Base-by-base conservation (phyloP, 805 yeast species). In the Yarrowia porcina region DNA sequence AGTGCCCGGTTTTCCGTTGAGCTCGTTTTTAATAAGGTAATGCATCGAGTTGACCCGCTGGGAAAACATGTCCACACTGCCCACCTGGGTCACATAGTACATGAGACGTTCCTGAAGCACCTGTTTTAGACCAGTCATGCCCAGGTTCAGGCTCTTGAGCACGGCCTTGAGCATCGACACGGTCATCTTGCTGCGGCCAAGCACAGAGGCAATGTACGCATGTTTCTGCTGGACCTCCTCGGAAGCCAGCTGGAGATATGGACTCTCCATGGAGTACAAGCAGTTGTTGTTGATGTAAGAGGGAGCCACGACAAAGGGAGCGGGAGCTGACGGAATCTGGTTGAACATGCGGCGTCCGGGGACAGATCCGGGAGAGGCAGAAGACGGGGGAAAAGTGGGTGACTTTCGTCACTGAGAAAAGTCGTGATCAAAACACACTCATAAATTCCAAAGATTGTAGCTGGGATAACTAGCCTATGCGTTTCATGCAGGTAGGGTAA, bases 121-220 rank as follows among this genome's bases (percentile, higher is more conserved):
- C 20, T 80, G 79, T 72, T 89, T 90, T 38, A 84, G 75, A 0
- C 94, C 96, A 6, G 79, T 69, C 10, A 76, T 68, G 1, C 83
- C 73, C 18, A 86, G 72, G 1, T 81, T 80, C 17, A 85, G 69
- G 1, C 33, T 49, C 25, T 68, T 65, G n/a, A 73, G 68, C 21
- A 74, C 65, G 10, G 25, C 28, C 54, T 71, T 73, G 28, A 76
- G 72, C 50, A 69, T 68, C 7, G 69, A 61, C 2, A 76, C 71
- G 18, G 71, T 70, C 64, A 74, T 66, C 11, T 17, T n/a, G 30
- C 6, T 5, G 18, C 44, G 44, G 13, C 18, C 11, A 15, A 52
- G 11, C 18, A 52, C 59, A 13, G 44, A 25, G 3, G 25, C 11
- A 4, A 52, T 25, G 42, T 50, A 50, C 21, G 32, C 33, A 17